Evolutionary conservation across 2,329 filamentous ascomycete species (phyloP), one percentile per base, ranked within the genome.

Genomic region (Colletotrichum sp.): DNA sequence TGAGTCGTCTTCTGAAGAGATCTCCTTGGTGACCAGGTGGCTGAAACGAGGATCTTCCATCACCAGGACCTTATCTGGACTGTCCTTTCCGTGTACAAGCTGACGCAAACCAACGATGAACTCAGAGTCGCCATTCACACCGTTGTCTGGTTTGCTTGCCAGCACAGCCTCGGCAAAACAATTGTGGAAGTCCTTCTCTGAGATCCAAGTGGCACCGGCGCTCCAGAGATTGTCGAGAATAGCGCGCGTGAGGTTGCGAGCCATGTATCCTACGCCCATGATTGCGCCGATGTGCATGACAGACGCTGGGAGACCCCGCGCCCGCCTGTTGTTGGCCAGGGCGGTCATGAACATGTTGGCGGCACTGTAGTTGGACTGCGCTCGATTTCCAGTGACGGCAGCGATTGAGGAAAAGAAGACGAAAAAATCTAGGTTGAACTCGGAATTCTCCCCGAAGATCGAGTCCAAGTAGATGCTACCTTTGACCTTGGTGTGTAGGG

Each of bases 341-440:
- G 77, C 77, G 3, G 76, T 77, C 82, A 90, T 85, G 80, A 83
- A 90, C 7, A 76, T 74, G 77, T 89, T 89, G 4, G 85, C 87
- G 0, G 86, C 86, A 2, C 81, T 78, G 74, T 90, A 90, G 76
- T 85, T 87, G 7, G 83, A 76, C 77, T 91, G 88, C 13, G 79
- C 82, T 8, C 43, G 16, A 61, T 82, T 83, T 12, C 84, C 84
- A 3, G 79, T 68, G 9, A 83, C 74, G 5, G 57, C 48, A 1
- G 79, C 67, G 2, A 82, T 18, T 0, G 84, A 86, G 1, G 82
- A 83, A 71, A 85, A 81, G 8, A 83, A 30, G 57, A 86, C 76
- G 71, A 85, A 85, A 75, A 85, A 85, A 39, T 86, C 84, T 6
- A 86, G 78, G 21, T 52, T 24, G 24, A 43, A 52, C 26, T 57